A percentile compares a stretch with the other conserved stretches of the same genome.
Evolutionary conservation across 2,329 filamentous ascomycete species (phyloP).

Genomic region (Penicillium sp.): DNA sequence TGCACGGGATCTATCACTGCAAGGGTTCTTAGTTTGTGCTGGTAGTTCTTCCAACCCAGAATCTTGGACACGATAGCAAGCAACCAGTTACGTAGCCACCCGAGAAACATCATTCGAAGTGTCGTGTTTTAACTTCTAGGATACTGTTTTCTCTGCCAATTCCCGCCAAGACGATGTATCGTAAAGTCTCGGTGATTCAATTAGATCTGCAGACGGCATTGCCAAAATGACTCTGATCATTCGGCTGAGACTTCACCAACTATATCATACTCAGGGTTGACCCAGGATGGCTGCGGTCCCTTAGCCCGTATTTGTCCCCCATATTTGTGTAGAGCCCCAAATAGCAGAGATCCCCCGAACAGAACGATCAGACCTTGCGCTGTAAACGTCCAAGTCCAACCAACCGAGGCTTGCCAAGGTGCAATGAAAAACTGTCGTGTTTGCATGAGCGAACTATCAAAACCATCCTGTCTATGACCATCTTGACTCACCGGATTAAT

Average conservation of each 20-base stretch:
- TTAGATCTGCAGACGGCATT: background rate
- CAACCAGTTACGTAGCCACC: background rate
- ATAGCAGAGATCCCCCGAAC: constrained; percentile 47
- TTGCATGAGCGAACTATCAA: background rate
- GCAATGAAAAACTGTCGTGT: constrained; percentile 56
- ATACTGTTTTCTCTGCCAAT: no score
- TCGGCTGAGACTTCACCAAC: background rate
- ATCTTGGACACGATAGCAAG: background rate
- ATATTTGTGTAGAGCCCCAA: constrained; percentile 50
- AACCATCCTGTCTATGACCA: background rate
- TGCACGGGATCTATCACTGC: background rate
- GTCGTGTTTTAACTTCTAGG: background rate
- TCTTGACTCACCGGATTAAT: constrained; percentile 46
- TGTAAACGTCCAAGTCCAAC: constrained; percentile 60
- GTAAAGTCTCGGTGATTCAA: no score
- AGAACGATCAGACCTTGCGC: constrained; percentile 56
- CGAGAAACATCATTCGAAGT: background rate
- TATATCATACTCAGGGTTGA: constrained; percentile 53
- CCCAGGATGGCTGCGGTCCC: constrained; percentile 51
- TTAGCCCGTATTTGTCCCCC: constrained; percentile 47
- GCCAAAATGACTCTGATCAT: background rate
- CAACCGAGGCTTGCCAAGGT: constrained; percentile 53
- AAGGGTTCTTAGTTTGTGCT: background rate
- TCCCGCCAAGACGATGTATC: no score
- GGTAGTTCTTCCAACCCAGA: background rate